These are phyloP conservation scores for Ceratobasidium sp. DNA, from an alignment of 1,284 basidiomycete species.

Conservation along the genomic window DNA sequence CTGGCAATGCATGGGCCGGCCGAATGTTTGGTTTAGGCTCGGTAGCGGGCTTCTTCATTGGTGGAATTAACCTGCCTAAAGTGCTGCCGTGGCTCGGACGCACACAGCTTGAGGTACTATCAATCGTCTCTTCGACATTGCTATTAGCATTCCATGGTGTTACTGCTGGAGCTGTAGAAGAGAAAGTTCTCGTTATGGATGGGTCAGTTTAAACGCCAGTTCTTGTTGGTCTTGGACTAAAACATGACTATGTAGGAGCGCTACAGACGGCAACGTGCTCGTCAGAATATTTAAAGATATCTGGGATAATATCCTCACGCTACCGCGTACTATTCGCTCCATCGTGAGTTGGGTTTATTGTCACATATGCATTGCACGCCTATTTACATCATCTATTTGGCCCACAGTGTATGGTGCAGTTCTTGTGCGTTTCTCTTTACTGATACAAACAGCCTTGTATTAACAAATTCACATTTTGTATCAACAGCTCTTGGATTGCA, in stretches of 20 bases:
- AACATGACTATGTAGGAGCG: slow-evolving; percentile 6
- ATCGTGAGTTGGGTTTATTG: slow-evolving; percentile 68
- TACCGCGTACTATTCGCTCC: slow-evolving; percentile 80
- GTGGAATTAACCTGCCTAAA: slow-evolving; percentile 75
- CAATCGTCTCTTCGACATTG: slow-evolving; percentile 59
- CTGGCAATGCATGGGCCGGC: slow-evolving; percentile 94
- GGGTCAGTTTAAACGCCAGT: slow-evolving; percentile 48
- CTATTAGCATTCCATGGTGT: slow-evolving; percentile 57
- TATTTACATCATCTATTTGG: slow-evolving; percentile 16
- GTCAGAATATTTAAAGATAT: slow-evolving; percentile 67
- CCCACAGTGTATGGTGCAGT: slow-evolving; percentile 77
- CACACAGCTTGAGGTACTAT: slow-evolving; percentile 80
- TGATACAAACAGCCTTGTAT: background rate
- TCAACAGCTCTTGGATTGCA: slow-evolving; percentile 75
- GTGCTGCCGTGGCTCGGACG: slow-evolving; percentile 76
- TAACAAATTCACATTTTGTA: background rate
- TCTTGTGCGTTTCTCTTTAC: slow-evolving; percentile 71
- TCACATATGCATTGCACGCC: slow-evolving; percentile 33
- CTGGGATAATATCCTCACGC: slow-evolving; percentile 70
- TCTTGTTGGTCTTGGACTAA: slow-evolving; percentile 47
- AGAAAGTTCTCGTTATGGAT: slow-evolving; percentile 70
- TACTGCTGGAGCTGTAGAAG: slow-evolving; percentile 64
- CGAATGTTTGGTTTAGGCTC: slow-evolving; percentile 86
- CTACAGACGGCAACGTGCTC: slow-evolving; percentile 21
- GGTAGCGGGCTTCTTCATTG: slow-evolving; percentile 86